Base-by-base conservation (phyloP, 345 rosid species). In the Brassica incana region DNA sequence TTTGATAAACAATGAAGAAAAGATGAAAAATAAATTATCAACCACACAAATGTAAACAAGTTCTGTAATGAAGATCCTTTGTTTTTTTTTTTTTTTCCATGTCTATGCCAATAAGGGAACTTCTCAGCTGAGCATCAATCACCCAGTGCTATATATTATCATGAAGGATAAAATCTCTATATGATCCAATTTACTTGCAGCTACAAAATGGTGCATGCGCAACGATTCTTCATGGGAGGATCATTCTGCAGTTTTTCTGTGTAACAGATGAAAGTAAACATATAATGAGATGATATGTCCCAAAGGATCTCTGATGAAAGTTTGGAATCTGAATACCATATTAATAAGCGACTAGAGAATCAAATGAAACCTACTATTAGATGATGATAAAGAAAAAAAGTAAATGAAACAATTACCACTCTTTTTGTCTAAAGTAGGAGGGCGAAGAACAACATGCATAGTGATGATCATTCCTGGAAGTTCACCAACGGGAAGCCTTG, bases 391-490 rank as follows among this genome's bases (percentile, higher is more conserved):
- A 11, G 10, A 38, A 32, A 61, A 43, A 74, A 14, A 33, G 54
- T 64, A 45, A 20, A 40, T 1, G 8, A 3, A 58, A 67, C 35
- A 18, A 1, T 35, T 88, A 91, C 97, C 92, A 12, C 43, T 85
- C 50, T 81, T 90, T 87, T 83, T 90, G 78, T 87, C 90, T 15
- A 86, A n/a, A 27, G 83, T 64, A 40, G 90, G 87, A 75, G 89
- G 95, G 29, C 91, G 97, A 45, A 89, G 83, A 84, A 93, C 89
- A 72, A 91, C 86, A 84, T 87, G 98, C 97, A 93, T 91, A 58
- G 97, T 93, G 82, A 90, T 86, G 78, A 85, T 85, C 78, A 86
- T 85, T 73, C 90, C 91, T 0, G 92, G 90, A 78, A 85, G 82
- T 72, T 90, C 97, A 40, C 85, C 79, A 81, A 88, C 87, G 0